Evolutionary conservation across 2,329 filamentous ascomycete species (phyloP).

Genomic region (Leptographium flavum): DNA sequence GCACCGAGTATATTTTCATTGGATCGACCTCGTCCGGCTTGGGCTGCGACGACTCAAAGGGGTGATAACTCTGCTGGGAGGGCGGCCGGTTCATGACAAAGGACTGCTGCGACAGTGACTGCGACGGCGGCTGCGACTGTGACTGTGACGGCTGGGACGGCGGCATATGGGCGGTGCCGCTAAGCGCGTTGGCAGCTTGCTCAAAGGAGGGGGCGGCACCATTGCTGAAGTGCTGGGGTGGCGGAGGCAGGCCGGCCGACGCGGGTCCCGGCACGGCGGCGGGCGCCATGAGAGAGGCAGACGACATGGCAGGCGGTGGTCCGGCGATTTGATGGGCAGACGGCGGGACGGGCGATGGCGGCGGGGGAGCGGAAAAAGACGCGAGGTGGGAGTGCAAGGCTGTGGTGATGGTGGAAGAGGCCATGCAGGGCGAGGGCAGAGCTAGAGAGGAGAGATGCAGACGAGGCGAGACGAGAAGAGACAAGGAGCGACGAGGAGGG

Average conservation of each 20-base stretch:
- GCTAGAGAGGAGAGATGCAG: not conserved
- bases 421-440: slow-evolving; percentile 14
- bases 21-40: slow-evolving; percentile 24
- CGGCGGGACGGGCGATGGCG: not conserved
- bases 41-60: slow-evolving; percentile 18
- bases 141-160: slow-evolving; percentile 18
- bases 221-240: not conserved
- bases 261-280: not conserved
- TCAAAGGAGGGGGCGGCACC: slow-evolving; percentile 10
- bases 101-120: slow-evolving; percentile 38
- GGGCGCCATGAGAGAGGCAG: not conserved
- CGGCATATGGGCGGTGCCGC: slow-evolving; percentile 12
- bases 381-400: slow-evolving; percentile 13
- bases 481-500: not conserved
- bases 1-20: slow-evolving; percentile 49
- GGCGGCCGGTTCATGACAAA: slow-evolving; percentile 43
- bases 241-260: not conserved
- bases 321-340: not conserved
- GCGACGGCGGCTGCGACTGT: slow-evolving; percentile 28
- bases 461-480: not conserved
- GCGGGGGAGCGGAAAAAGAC: slow-evolving; percentile 13
- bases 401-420: slow-evolving; percentile 22
- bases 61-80: slow-evolving; percentile 26
- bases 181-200: slow-evolving; percentile 4
- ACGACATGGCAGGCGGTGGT: not conserved